Evolutionary conservation across 257 asterid genomes (phyloP), one percentile per base, ranked within the genome.

Genomic region (Verbascum thapsus): DNA sequence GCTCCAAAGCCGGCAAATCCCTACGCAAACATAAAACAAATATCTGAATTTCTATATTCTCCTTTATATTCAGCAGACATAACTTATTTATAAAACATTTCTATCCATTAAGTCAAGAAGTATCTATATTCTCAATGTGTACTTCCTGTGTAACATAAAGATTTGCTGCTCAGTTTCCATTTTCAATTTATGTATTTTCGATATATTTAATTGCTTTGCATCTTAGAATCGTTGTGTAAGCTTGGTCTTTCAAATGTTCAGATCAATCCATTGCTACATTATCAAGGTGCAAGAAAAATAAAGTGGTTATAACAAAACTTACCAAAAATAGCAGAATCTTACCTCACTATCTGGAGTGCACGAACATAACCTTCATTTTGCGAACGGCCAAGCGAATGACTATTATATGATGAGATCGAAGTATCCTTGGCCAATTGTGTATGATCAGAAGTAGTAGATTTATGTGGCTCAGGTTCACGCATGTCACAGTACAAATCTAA

Each of bases 401-500:
- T 47, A 69, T 69, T 60, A 63, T 63, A 47, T 50, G 81, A 51
- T 57, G 71, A 68, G 59, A 68, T 65, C 53, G 38, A 58, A 12
- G 49, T 49, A 70, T 76, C 75, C 43, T 75, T 64, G 67, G 61
- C 80, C 58, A 65, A 59, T 55, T 53, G 80, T 53, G 13, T 17
- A 58, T 60, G 79, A 63, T 66, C 78, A 63, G 81, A 50, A 70
- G 75, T 64, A 54, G 65, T 52, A 66, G 81, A 67, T 72, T 68
- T 74, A 74, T 10, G 48, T 51, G 39, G 66, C 75, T 69, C 77
- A 60, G 84, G 84, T 74, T 82, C 85, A 13, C 89, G 80, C 72
- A 76, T 71, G 81, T 87, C 94, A 62, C 91, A 82, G 79, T 78
- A 87, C 61, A 90, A 38, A 74, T 92, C 95, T 58, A 89, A 70